Percentiles rank a stretch among this genome's conserved stretches.
These are phyloP conservation scores for Boletales sp. DNA, from an alignment of 768 basidiomycete genomes.

Conservation along the genomic window DNA sequence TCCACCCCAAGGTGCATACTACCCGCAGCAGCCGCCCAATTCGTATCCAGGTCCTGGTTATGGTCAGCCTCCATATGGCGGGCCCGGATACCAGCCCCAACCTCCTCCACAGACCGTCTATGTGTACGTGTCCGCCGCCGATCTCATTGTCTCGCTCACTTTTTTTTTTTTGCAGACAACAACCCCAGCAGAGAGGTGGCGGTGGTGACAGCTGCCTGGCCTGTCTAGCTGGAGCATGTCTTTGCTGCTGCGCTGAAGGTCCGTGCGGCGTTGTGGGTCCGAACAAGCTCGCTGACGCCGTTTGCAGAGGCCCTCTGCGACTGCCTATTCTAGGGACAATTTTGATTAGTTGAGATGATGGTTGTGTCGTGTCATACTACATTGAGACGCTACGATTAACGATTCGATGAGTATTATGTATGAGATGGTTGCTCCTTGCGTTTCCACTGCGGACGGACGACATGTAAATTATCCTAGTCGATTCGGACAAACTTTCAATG, in stretches of 20 bases:
- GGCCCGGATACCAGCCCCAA: slow-evolving; percentile 47
- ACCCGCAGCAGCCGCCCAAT: slow-evolving; percentile 71
- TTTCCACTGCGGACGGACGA: slow-evolving; percentile 13
- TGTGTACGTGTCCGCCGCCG: slow-evolving; percentile 49
- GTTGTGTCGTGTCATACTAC: slow-evolving; percentile 15
- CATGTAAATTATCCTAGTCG: slow-evolving; percentile 28
- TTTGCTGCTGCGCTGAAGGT: slow-evolving; percentile 55
- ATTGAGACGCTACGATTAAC: slow-evolving; percentile 7
- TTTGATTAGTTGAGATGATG: slow-evolving; percentile 4
- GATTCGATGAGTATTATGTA: slow-evolving; percentile 18
- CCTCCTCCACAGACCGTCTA: slow-evolving; percentile 81
- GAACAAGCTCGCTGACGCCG: slow-evolving; percentile 20
- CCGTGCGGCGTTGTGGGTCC: slow-evolving; percentile 22
- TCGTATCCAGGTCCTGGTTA: slow-evolving; percentile 55
- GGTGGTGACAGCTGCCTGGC: slow-evolving; percentile 39
- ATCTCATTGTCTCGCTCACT: not conserved
- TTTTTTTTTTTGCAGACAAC: slow-evolving; percentile 34
- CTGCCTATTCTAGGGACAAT: slow-evolving; percentile 49
- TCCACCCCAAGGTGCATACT: slow-evolving; percentile 64
- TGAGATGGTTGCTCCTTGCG: not conserved
- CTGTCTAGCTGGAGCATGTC: slow-evolving; percentile 44
- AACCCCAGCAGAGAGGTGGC: slow-evolving; percentile 35
- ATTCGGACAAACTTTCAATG: slow-evolving; percentile 7
- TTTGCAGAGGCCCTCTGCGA: slow-evolving; percentile 63
- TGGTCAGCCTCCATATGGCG: slow-evolving; percentile 28